phyloP scores from a whole-genome alignment of 2,329 filamentous ascomycete genomes.

The Cladophialophora exuberans region DNA sequence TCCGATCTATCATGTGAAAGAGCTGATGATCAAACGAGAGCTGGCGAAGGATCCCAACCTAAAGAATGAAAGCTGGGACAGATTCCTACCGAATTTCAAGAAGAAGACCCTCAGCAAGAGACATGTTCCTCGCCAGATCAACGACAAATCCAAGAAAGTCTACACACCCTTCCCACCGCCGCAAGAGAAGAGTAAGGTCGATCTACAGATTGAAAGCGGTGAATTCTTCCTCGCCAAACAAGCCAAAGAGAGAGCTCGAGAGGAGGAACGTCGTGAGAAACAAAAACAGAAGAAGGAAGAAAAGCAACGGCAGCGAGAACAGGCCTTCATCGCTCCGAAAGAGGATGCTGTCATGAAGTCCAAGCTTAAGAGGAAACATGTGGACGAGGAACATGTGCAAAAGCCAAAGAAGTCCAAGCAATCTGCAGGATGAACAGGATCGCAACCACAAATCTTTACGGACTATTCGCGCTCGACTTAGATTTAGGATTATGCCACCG shows the following conservation, averaged over 20 bases:
- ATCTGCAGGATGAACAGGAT: conserved; percentile 1
- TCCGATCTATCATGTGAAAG: conserved; percentile 90
- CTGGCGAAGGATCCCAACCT: conserved; percentile 86
- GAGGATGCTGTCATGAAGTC: conserved; percentile 67
- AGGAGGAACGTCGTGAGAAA: conserved; percentile 79
- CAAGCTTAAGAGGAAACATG: conserved; percentile 42
- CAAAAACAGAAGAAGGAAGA: conserved; percentile 87
- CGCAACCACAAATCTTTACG: neutral
- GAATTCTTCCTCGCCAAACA: conserved; percentile 96
- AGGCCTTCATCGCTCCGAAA: conserved; percentile 84
- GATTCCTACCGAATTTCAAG: conserved; percentile 97
- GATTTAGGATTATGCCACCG: no score
- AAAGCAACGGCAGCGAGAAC: conserved; percentile 80
- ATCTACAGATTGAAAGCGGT: conserved; percentile 95
- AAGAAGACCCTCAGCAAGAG: conserved; percentile 86
- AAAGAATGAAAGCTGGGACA: conserved; percentile 88
- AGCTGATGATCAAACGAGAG: conserved; percentile 91
- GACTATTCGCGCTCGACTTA: no score
- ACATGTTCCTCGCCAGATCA: conserved; percentile 79
- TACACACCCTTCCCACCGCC: conserved; percentile 98
- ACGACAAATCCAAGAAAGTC: conserved; percentile 88
- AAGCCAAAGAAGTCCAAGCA: conserved; percentile 22
- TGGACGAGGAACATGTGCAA: conserved; percentile 16
- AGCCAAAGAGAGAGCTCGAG: conserved; percentile 80
- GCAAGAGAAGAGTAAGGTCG: conserved; percentile 98